phyloP scores from a whole-genome alignment of 805 yeast species.

The Cyberlindnera amylophila region DNA sequence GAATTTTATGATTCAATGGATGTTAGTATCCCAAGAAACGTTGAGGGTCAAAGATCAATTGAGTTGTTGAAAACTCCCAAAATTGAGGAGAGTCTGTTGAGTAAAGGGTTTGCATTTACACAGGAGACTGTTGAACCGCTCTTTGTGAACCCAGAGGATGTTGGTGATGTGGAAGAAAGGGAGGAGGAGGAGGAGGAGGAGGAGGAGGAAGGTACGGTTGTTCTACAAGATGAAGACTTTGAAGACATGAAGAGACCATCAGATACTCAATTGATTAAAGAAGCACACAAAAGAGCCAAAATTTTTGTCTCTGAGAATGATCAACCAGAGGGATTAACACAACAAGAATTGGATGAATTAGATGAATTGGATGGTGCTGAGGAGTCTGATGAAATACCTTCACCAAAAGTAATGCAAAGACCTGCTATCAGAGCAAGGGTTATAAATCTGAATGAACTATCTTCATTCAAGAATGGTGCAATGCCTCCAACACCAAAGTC shows the following conservation, averaged over 20 bases:
- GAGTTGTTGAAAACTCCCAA: constrained; percentile 1
- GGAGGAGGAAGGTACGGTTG: constrained; percentile 4
- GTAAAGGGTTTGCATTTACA: too few relatives aligned
- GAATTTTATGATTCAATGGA: constrained; percentile 42
- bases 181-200: constrained; percentile 8
- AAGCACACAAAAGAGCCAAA: constrained; percentile 2
- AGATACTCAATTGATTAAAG: constrained; percentile 8
- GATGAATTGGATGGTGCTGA: background rate
- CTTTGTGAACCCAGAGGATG: constrained; percentile 4
- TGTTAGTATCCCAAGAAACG: constrained; percentile 29
- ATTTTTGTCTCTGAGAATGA: constrained; percentile 1
- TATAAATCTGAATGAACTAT: constrained; percentile 4
- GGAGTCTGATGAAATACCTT: background rate
- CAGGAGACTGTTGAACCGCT: too few relatives aligned
- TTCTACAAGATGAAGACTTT: background rate
- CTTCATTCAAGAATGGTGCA: constrained; percentile 16
- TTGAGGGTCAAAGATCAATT: constrained; percentile 9
- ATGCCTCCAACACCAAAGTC: background rate
- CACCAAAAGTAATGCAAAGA: background rate
- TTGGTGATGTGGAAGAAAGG: constrained; percentile 7
- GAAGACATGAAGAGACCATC: constrained; percentile 4
- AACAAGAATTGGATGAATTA: constrained; percentile 4
- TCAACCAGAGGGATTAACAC: too few relatives aligned
- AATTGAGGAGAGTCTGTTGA: constrained; percentile 5
- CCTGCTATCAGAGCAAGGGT: background rate